Evolutionary conservation across 495 filamentous ascomycete genomes (phyloP), one percentile per base, ranked within the genome.

Genomic region (Xylaria sp.): DNA sequence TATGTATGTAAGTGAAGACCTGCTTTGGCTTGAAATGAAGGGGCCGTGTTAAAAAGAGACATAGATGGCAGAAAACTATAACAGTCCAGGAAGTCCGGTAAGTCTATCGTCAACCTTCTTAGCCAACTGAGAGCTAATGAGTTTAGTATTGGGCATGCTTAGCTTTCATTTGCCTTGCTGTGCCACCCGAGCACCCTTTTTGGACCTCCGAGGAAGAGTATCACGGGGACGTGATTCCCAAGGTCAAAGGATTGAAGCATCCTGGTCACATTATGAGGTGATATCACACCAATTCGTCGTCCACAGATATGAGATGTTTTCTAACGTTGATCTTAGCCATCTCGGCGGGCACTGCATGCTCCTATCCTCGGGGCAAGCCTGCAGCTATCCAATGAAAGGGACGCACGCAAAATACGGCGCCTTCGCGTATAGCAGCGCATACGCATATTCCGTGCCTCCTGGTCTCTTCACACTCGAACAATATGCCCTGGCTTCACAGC

Each of bases 371-470:
- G 92, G 92, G 17, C 92, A 94, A 74, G 90, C 89, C 43, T 94
- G 92, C 81, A 89, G 91, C 78, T 94, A 94, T 78, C 90, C 92
- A 0, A 87, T 94, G 80, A 91, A 90, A 77, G 92, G 90, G 29
- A 93, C 91, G 3, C 91, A 93, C 76, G 90, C 92, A 69, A 94
- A 94, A 74, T 95, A 95, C 79, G 92, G 92, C 24, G 86, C 88
- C 71, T 94, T 93, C 77, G 91, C 91, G 8, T 94, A 95, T 78
- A 90, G 87, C 62, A 88, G 88, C 62, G 86, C 90, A 0, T 94
- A 92, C 79, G 91, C 86, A 21, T 95, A 93, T 79, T 91, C 89
- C 4, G 91, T 93, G 17, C 90, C 92, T 0, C 92, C 91, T 0
- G 92, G 92, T 1, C 83, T 87, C n/a, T 92, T 92, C 81, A 88